Conservation (phyloP, 2,329 filamentous ascomycete species). For the Alternaria angustiovoidea region DNA sequence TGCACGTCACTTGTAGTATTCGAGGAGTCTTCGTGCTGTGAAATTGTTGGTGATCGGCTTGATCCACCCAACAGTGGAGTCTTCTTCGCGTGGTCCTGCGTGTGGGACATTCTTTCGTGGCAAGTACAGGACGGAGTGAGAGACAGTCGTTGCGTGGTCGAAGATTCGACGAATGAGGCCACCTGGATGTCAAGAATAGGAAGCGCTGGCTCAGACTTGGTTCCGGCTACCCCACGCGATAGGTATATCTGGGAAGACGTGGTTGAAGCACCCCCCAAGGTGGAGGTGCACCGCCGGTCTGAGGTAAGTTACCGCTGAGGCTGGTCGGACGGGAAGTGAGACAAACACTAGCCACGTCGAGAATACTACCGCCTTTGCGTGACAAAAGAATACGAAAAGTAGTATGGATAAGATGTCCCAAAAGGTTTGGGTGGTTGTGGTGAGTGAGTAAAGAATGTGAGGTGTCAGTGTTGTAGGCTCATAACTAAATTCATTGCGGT, state of each 20-base stretch:
- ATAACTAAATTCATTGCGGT: constrained; percentile 8
- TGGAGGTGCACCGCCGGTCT: constrained; percentile 4
- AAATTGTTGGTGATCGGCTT: neutral
- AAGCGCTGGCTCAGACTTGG: constrained; percentile 39
- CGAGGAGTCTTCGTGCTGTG: neutral
- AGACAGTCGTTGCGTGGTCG: constrained; percentile 20
- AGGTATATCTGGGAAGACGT: constrained; percentile 60
- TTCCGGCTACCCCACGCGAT: constrained; percentile 55
- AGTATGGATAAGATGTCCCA: neutral
- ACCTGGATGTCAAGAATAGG: constrained; percentile 23
- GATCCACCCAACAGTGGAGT: constrained; percentile 1
- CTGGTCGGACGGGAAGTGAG: neutral
- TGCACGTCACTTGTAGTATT: neutral
- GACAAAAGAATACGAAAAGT: constrained; percentile 4
- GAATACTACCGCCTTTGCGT: neutral
- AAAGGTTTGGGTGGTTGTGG: neutral
- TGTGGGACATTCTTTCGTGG: constrained; percentile 19
- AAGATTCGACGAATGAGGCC: constrained; percentile 27
- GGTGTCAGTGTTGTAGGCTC: neutral
- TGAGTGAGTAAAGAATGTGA: neutral
- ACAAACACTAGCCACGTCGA: neutral
- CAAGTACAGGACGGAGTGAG: constrained; percentile 17
- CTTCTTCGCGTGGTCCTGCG: constrained; percentile 3
- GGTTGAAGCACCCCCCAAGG: constrained; percentile 38
- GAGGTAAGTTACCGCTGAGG: neutral